Evolutionary conservation across 1,284 basidiomycete species (phyloP), one percentile per base, ranked within the genome.

Genomic region (Anthracocystis walkeri): DNA sequence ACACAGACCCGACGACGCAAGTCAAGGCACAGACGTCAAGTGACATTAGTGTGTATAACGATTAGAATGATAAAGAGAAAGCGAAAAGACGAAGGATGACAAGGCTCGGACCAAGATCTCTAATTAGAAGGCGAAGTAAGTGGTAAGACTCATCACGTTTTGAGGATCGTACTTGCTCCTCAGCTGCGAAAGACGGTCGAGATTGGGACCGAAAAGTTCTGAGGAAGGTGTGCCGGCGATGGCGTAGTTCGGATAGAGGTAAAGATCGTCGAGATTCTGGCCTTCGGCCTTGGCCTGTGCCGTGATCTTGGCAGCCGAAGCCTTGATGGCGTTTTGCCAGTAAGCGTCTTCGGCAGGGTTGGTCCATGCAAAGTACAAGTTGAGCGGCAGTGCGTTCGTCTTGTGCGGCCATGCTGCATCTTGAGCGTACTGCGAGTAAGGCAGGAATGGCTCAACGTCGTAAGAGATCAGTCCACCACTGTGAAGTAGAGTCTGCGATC

Each of bases 201-300:
- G 63, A 50, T 79, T 66, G 25, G 73, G 65, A 12, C 75, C 77
- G 51, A 60, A 80, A 12, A 80, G 50, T 42, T 57, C 12, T 40
- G 54, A 49, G 0, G 48, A 44, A 7, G 76, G 63, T 4, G 79
- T 81, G 7, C 62, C 72, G 2, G 59, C n/a, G 46, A 74, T 35
- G 21, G 79, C 79, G 53, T 81, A 81, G 58, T 81, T 81, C 35
- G 79, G 79, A 52, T 81, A 81, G 11, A 78, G 60, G 53, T 64
- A 72, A 7, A 63, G 50, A 23, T 68, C 21, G 53, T 78, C 74
- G 20, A 81, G 53, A 38, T 78, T 65, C 56, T 81, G 79, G 10
- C 79, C 79, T 56, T 81, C 79, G 35, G 25, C 50, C 20, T 38
- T 53, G 7, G 79, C 79, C 42, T 59, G 66, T 1, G 64, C 65